Evolutionary conservation across 805 yeast genomes (phyloP).

Genomic region (Saccharomyces eubayanus): DNA sequence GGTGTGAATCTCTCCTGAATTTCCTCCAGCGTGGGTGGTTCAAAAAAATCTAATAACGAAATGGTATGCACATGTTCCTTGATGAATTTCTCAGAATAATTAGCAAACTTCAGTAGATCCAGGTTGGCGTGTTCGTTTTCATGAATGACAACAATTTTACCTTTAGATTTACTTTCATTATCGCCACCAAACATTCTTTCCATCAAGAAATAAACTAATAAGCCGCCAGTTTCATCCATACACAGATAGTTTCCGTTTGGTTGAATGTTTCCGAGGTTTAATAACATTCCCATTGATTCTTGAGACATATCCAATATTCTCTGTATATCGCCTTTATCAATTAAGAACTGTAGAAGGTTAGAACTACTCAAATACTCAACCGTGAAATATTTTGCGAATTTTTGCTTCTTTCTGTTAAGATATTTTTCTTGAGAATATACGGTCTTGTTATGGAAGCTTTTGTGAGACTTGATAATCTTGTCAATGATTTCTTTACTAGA

Average conservation of each 20-base stretch:
- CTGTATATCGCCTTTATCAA: conserved; percentile 65
- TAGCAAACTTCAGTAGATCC: conserved; percentile 59
- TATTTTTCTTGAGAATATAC: conserved; percentile 86
- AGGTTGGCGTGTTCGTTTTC: conserved; percentile 91
- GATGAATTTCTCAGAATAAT: conserved; percentile 47
- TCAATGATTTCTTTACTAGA: conserved; percentile 74
- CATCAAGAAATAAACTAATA: conserved; percentile 73
- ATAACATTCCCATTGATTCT: conserved; percentile 70
- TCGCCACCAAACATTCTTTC: conserved; percentile 69
- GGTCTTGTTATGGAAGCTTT: conserved; percentile 81
- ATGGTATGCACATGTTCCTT: conserved; percentile 55
- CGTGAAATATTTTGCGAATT: conserved; percentile 78
- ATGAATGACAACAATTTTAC: conserved; percentile 67
- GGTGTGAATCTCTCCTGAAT: conserved; percentile 36
- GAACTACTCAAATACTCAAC: conserved; percentile 68
- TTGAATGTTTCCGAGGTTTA: conserved; percentile 72
- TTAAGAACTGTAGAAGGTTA: conserved; percentile 61
- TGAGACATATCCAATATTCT: conserved; percentile 73
- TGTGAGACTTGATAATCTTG: conserved; percentile 75
- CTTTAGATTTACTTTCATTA: conserved; percentile 27
- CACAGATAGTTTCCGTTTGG: conserved; percentile 87
- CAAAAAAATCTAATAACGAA: conserved; percentile 70
- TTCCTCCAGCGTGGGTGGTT: conserved; percentile 50
- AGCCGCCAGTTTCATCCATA: conserved; percentile 91
- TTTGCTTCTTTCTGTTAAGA: conserved; percentile 81